These are phyloP conservation scores for Ceratobasidium sp. DNA, from an alignment of 1,284 basidiomycete genomes.

Conservation along the genomic window DNA sequence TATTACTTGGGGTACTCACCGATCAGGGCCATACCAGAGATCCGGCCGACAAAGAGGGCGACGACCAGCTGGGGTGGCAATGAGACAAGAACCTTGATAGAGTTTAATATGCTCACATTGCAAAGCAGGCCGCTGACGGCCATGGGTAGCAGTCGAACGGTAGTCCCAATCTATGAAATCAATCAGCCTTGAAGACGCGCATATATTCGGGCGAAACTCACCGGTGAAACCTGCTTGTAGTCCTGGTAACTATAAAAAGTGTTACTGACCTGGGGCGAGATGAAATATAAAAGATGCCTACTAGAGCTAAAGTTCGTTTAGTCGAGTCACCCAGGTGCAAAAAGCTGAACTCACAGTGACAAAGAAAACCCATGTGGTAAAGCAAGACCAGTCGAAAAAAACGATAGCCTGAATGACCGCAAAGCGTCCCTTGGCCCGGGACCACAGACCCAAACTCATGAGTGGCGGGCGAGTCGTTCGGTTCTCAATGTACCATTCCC, in stretches of 20 bases:
- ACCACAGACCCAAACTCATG: slow-evolving; percentile 80
- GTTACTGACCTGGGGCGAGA: not conserved
- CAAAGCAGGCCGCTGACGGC: slow-evolving; percentile 75
- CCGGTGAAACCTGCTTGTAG: slow-evolving; percentile 65
- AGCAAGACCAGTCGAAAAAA: slow-evolving; percentile 70
- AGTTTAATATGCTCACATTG: slow-evolving; percentile 63
- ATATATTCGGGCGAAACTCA: slow-evolving; percentile 20
- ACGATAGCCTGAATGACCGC: slow-evolving; percentile 75
- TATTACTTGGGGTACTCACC: slow-evolving; percentile 59
- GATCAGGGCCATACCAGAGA: slow-evolving; percentile 68
- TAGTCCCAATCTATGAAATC: slow-evolving; percentile 66
- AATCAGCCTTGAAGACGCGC: not conserved
- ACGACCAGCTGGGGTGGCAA: slow-evolving; percentile 61
- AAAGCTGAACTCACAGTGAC: slow-evolving; percentile 60
- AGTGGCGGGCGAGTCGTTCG: slow-evolving; percentile 67
- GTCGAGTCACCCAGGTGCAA: not conserved
- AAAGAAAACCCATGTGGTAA: slow-evolving; percentile 67
- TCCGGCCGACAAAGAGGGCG: slow-evolving; percentile 68
- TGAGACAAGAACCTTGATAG: slow-evolving; percentile 53
- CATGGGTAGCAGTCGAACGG: slow-evolving; percentile 84
- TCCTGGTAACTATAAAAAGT: slow-evolving; percentile 65
- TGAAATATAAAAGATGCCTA: slow-evolving; percentile 5
- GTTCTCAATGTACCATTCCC: slow-evolving; percentile 73
- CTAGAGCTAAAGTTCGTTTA: slow-evolving; percentile 62
- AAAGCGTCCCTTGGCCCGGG: slow-evolving; percentile 72